These are phyloP conservation scores for Cryptomeria japonica DNA, from an alignment of 75 land plant species.

Conservation along the genomic window DNA sequence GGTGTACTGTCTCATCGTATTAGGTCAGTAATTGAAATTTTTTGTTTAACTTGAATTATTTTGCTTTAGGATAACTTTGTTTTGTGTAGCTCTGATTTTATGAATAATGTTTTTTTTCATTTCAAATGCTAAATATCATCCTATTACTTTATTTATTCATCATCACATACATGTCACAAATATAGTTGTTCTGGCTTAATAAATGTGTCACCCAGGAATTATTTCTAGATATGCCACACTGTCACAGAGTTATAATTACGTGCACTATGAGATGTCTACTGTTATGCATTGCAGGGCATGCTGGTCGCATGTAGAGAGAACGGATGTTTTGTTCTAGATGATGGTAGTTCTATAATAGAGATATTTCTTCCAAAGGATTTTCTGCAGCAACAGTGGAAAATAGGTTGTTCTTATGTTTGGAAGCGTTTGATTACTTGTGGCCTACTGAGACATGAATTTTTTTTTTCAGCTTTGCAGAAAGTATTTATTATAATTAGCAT, in stretches of 20 bases:
- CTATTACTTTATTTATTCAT: constrained; percentile 1
- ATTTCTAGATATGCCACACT: neutral
- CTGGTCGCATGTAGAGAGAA: constrained; percentile 16
- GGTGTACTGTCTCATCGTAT: neutral
- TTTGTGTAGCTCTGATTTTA: neutral
- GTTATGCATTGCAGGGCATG: constrained; percentile 21
- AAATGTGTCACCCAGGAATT: neutral
- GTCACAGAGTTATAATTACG: neutral
- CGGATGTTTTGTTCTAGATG: constrained; percentile 21
- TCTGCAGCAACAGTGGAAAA: neutral
- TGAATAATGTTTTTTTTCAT: neutral
- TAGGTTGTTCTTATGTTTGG: constrained; percentile 7
- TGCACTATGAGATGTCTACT: neutral
- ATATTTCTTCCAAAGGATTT: constrained; percentile 12
- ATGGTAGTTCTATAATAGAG: constrained; percentile 25
- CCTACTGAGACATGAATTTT: neutral
- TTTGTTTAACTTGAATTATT: neutral
- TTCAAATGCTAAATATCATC: neutral
- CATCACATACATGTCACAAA: neutral
- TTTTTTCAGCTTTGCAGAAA: neutral
- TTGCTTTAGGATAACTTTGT: neutral
- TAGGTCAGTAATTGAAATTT: too few species aligned
- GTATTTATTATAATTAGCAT: neutral
- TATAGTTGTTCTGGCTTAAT: neutral
- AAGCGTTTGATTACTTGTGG: neutral